Percentiles rank a stretch among this genome's conserved stretches.
Conservation (phyloP, 192 early-diverging fungal genomes). For the Coemansia asiatica region DNA sequence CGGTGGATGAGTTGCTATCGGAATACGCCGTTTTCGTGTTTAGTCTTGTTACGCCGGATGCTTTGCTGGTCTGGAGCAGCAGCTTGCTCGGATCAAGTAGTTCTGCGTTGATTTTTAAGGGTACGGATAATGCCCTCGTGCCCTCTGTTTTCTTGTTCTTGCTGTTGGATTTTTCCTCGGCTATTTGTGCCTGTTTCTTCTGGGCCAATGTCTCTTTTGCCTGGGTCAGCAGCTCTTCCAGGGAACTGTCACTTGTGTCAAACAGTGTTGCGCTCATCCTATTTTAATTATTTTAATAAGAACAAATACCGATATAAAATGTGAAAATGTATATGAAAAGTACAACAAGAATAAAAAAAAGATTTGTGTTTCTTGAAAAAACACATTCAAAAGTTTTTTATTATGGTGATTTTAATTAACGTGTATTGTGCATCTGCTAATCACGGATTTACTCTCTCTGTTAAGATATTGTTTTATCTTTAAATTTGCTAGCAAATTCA, state of each 20-base stretch:
- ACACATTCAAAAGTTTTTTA: conserved; percentile 1
- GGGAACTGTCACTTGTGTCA: conserved; percentile 31
- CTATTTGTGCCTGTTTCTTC: conserved; percentile 3
- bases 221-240: conserved; percentile 38
- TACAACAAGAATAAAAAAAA: neutral
- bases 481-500: neutral
- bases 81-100: neutral
- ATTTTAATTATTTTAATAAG: neutral
- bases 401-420: neutral
- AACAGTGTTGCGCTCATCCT: neutral
- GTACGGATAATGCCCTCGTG: conserved; percentile 21
- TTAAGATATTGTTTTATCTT: neutral
- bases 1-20: neutral
- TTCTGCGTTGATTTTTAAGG: conserved; percentile 27
- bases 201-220: conserved; percentile 29
- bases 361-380: no score
- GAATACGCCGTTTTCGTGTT: conserved; percentile 9
- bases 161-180: neutral
- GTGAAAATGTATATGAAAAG: neutral
- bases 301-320: neutral
- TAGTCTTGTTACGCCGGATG: conserved; percentile 33
- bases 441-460: neutral
- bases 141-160: neutral
- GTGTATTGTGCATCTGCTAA: neutral
- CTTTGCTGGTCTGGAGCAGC: conserved; percentile 15